Evolutionary conservation across 139 green algal species (phyloP).

Genomic region (Chlamydomonas asymmetrica): DNA sequence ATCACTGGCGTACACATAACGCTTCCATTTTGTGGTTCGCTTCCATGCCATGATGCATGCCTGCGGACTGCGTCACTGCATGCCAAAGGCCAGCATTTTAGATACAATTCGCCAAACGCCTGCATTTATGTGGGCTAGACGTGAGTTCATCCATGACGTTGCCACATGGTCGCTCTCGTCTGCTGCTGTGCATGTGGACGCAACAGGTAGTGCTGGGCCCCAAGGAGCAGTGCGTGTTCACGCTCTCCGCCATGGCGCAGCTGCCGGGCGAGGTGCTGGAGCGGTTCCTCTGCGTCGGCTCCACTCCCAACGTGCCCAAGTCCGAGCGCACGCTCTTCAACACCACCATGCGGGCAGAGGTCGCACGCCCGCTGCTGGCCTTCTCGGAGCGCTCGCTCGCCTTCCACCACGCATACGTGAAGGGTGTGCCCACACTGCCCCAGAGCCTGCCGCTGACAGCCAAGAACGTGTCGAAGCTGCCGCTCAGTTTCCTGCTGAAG

Average conservation of each 20-base stretch:
- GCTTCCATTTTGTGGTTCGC: no score
- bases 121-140: no score
- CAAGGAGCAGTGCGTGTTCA: constrained; percentile 55
- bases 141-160: no score
- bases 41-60: no score
- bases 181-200: no score
- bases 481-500: constrained; percentile 59
- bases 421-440: constrained; percentile 27
- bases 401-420: constrained; percentile 63
- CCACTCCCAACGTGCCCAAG: constrained; percentile 22
- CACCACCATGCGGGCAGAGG: constrained; percentile 35
- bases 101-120: no score
- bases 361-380: constrained; percentile 68
- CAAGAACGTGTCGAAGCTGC: constrained; percentile 67
- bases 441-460: constrained; percentile 39
- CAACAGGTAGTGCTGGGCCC: constrained; percentile 41
- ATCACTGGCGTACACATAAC: no score
- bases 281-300: constrained; percentile 49
- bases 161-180: no score
- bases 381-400: constrained; percentile 56
- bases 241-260: constrained; percentile 48
- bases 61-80: no score
- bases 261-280: constrained; percentile 41
- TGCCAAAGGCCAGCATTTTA: no score
- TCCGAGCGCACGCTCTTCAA: constrained; percentile 44